phyloP scores from a whole-genome alignment of 2,329 filamentous ascomycete species.

The Aspergillus pseudotamarii region DNA sequence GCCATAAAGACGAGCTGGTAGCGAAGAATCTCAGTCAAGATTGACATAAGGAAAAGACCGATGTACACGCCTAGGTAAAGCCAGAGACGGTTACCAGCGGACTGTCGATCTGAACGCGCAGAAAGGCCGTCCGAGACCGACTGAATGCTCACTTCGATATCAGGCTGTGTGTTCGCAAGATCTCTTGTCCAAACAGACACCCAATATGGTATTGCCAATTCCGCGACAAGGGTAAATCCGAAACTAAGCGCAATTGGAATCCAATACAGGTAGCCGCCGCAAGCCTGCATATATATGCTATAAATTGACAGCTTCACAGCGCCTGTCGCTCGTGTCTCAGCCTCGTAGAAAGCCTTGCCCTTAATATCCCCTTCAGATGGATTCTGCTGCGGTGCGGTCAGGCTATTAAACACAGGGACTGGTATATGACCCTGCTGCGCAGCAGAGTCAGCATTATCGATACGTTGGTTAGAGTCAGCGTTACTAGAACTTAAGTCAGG shows the following conservation, averaged over 20 bases:
- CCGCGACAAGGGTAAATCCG: conserved; percentile 24
- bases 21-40: conserved; percentile 45
- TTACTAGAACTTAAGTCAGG: conserved; percentile 34
- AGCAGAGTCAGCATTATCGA: not conserved
- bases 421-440: not conserved
- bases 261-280: conserved; percentile 70
- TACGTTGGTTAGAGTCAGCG: not conserved
- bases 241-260: conserved; percentile 56
- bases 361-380: conserved; percentile 26
- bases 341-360: conserved; percentile 72
- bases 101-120: not conserved
- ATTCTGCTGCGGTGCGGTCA: not conserved
- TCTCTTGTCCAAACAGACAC: conserved; percentile 10
- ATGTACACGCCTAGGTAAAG: conserved; percentile 9
- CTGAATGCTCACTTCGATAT: not conserved
- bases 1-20: conserved; percentile 66
- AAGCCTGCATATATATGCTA: conserved; percentile 64
- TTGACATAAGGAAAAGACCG: conserved; percentile 4
- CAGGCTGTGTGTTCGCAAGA: not conserved
- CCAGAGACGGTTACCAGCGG: not conserved
- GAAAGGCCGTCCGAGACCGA: not conserved
- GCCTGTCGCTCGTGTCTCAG: conserved; percentile 70
- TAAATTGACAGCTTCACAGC: conserved; percentile 70
- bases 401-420: not conserved
- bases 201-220: conserved; percentile 2